Base-by-base conservation (phyloP, 2,329 filamentous ascomycete genomes). In the Davidsoniella neocaledoniae region DNA sequence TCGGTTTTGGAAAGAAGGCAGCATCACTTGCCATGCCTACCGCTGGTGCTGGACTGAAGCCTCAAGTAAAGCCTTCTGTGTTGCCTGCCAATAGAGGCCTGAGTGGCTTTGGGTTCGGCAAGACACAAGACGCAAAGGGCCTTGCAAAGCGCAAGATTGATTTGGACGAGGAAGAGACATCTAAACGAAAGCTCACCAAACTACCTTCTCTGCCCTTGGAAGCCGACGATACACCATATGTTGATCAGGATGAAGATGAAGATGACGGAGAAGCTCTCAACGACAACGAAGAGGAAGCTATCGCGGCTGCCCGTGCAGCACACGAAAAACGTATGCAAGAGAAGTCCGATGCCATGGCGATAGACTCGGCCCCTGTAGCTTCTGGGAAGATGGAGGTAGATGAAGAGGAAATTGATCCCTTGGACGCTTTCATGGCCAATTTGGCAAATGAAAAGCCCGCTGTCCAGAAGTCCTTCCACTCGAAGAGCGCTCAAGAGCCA, bases 341-440 rank as follows among this genome's bases (percentile, higher is more conserved):
- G 39, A 67, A 66, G 57, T 54, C 52, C 19, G 48, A 44, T 23
- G 26, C 54, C 16, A 49, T 47, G 42, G 38, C 63, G 42, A 57
- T 56, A 7, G 49, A 56, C 25, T 14, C 50, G 12, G 55, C 57
- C 16, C 57, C 56, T 12, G 50, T 56, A 2, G 52, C 58, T 19
- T 29, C 57, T 46, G 70, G 73, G 33, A 59, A 66, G 33, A 81
- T 80, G 75, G 71, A 78, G 25, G 65, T 77, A 53, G 77, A 79
- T 56, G 63, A 65, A 50, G 64, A 66, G 29, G 72, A 78, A 50
- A 67, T 91, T 36, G 91, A 98, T 62, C 86, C 91, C 6, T 70
- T 98, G 37, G 91, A 98, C 66, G 90, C 87, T n/a, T 98, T 93
- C 68, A 98, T 98, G 91, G 82, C 79, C 48, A 77, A 74, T 54